Evolutionary conservation across 177 flowering plant species (phyloP), one percentile per base, ranked within the genome.

Genomic region (Telopea speciosissima): DNA sequence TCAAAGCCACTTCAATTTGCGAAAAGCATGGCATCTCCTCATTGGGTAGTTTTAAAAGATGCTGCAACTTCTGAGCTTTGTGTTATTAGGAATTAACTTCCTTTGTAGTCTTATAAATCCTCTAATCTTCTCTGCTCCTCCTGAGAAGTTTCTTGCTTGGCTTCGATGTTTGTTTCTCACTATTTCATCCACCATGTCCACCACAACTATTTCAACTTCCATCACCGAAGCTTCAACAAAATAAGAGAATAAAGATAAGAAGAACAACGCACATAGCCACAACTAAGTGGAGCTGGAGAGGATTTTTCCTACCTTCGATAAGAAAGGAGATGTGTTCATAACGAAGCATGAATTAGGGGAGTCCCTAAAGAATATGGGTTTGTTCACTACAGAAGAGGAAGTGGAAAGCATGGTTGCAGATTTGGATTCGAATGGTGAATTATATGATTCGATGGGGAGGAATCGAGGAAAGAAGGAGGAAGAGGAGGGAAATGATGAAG

Each of bases 281-380:
- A 74, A 77, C 21, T 75, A 67, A 72, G 79, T 28, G 2, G 87
- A 85, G 74, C 79, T 89, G 10, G 75, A 74, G 70, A 79, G 73
- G 69, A 85, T 89, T 0, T 92, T 92, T 62, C 75, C 87, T 14
- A 88, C 90, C 5, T 92, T 92, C 74, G 98, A 90, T 79, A 89
- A 82, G 79, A 85, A 92, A 73, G 85, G 88, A 1, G 95, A 92
- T 63, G 96, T 95, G 9, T 85, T 74, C 70, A 87, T 92, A 73
- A 88, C 96, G 9, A 86, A 80, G 83, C 71, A 84, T 63, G 96
- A 92, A 83, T 79, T 92, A 54, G 73, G 67, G 28, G 90, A 84
- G 23, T 87, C 88, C 0, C 65, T 92, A 56, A 81, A 76, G 75
- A 85, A 78, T 63, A 78, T 88, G 17, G 88, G 92, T 19, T 71